phyloP scores from a whole-genome alignment of 1,284 basidiomycete species.

The Spongispora temasekensis region DNA sequence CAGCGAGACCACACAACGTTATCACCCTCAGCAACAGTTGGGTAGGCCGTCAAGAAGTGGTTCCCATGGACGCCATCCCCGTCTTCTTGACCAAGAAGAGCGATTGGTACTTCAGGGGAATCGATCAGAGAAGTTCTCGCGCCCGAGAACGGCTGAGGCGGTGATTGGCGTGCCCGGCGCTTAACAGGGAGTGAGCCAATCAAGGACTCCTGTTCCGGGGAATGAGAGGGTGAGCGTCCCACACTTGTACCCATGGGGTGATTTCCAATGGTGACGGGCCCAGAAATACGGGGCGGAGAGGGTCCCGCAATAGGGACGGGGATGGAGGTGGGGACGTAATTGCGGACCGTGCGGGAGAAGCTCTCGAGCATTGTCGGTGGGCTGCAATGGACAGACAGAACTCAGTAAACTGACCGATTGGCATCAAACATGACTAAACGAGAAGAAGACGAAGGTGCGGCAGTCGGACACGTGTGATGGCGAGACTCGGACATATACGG shows the following conservation, averaged over 20 bases:
- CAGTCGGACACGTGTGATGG: constrained; percentile 18
- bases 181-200: constrained; percentile 6
- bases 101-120: constrained; percentile 18
- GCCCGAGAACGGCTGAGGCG: constrained; percentile 11
- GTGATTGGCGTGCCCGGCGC: constrained; percentile 7
- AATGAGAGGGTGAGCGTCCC: constrained; percentile 15
- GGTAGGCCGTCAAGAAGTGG: constrained; percentile 24
- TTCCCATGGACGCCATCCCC: constrained; percentile 20
- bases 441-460: neutral
- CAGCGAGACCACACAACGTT: constrained; percentile 26
- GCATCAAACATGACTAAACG: neutral
- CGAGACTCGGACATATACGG: constrained; percentile 17
- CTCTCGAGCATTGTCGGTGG: constrained; percentile 50
- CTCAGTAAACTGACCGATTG: constrained; percentile 19
- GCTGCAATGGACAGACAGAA: constrained; percentile 30
- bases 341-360: constrained; percentile 52
- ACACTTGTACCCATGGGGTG: constrained; percentile 37
- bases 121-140: constrained; percentile 8
- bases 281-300: constrained; percentile 50
- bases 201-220: constrained; percentile 13
- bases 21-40: constrained; percentile 36
- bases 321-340: constrained; percentile 54
- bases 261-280: constrained; percentile 50
- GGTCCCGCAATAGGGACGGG: constrained; percentile 49
- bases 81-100: constrained; percentile 26